These are phyloP conservation scores for Cymbidium sinense DNA, from an alignment of 106 monocot genomes.

Conservation along the genomic window DNA sequence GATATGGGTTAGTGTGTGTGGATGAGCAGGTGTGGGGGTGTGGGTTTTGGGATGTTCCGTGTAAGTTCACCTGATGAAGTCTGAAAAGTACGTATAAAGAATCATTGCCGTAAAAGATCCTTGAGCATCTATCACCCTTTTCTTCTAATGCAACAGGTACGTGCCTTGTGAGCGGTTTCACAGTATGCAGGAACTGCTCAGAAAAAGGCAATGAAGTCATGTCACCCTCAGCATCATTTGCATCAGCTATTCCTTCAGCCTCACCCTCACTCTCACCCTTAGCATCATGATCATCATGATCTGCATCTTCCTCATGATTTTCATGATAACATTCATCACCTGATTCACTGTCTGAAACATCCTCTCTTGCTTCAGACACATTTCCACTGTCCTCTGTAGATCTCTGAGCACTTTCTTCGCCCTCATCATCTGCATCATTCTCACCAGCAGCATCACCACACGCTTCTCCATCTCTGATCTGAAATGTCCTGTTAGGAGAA, in stretches of 20 bases:
- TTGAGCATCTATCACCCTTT: conserved; percentile 46
- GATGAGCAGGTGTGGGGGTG: no score
- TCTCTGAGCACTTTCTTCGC: conserved; percentile 80
- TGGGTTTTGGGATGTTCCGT: no score
- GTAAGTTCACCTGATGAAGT: conserved; percentile 76
- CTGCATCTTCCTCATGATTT: conserved; percentile 70
- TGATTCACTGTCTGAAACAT: conserved; percentile 85
- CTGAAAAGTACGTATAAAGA: conserved; percentile 90
- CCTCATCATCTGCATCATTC: conserved; percentile 92
- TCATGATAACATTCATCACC: conserved; percentile 83
- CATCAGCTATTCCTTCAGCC: conserved; percentile 70
- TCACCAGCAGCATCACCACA: conserved; percentile 48
- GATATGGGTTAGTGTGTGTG: no score
- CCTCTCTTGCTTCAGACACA: conserved; percentile 86
- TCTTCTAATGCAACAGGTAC: conserved; percentile 49
- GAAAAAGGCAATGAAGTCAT: conserved; percentile 51
- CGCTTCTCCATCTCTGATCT: conserved; percentile 21
- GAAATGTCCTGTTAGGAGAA: conserved; percentile 33
- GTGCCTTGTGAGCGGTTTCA: conserved; percentile 77
- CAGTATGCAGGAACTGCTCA: conserved; percentile 50
- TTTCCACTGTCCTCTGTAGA: conserved; percentile 90
- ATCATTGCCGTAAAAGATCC: conserved; percentile 92
- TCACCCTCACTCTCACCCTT: conserved; percentile 94
- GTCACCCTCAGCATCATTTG: conserved; percentile 60
- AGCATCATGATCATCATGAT: conserved; percentile 61